Percentiles rank a stretch among this genome's conserved stretches.
Evolutionary conservation across 2,329 filamentous ascomycete genomes (phyloP).

Genomic region (Fusarium miscanthi): DNA sequence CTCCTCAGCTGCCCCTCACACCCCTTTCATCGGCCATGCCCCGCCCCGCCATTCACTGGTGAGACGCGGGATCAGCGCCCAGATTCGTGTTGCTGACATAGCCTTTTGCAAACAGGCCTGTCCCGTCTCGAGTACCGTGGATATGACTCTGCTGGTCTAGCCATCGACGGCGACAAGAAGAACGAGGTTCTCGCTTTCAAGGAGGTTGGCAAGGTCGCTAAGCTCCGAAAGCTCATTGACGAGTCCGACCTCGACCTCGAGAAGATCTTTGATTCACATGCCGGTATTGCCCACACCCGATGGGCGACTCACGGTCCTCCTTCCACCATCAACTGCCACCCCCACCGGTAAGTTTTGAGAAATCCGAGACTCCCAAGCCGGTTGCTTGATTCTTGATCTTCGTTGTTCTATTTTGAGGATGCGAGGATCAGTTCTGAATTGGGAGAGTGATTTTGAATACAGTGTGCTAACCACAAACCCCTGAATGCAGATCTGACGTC

Average conservation of each 20-base stretch:
- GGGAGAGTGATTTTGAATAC: slow-evolving; percentile 4
- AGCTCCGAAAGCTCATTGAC: slow-evolving; percentile 92
- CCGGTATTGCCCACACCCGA: slow-evolving; percentile 97
- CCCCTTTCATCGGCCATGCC: slow-evolving; percentile 38
- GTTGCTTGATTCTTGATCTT: neutral
- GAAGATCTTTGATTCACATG: slow-evolving; percentile 97
- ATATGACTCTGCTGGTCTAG: slow-evolving; percentile 97
- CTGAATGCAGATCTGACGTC: slow-evolving; percentile 78
- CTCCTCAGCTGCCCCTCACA: slow-evolving; percentile 34
- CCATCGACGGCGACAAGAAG: slow-evolving; percentile 98
- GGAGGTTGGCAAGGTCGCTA: slow-evolving; percentile 99
- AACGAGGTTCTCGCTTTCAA: slow-evolving; percentile 98
- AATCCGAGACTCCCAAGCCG: neutral
- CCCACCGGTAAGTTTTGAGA: slow-evolving; percentile 79
- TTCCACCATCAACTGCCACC: slow-evolving; percentile 96
- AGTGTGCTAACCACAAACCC: slow-evolving; percentile 36
- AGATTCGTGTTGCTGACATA: slow-evolving; percentile 47
- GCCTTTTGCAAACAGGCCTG: slow-evolving; percentile 70
- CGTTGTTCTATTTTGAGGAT: neutral
- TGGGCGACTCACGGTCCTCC: slow-evolving; percentile 98
- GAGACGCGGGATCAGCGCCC: slow-evolving; percentile 39
- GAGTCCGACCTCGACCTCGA: slow-evolving; percentile 84
- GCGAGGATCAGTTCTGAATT: slow-evolving; percentile 14
- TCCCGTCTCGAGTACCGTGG: slow-evolving; percentile 97
- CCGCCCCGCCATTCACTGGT: slow-evolving; percentile 44